Evolutionary conservation across 2,329 filamentous ascomycete species (phyloP).

Genomic region (Phialophora chinensis): DNA sequence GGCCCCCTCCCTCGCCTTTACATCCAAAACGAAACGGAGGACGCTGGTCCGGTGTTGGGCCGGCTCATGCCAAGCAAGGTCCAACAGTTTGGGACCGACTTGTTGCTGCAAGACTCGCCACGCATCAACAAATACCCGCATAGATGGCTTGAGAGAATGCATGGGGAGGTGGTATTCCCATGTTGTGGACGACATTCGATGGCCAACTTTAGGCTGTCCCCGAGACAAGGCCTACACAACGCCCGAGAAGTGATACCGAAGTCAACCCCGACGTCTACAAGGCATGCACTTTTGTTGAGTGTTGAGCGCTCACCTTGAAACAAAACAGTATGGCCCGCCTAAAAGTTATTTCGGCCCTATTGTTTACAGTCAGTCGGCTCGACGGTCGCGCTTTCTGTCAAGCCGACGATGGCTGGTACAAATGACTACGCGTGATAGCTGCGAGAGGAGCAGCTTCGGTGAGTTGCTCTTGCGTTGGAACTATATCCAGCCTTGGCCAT

Average conservation of each 20-base stretch:
- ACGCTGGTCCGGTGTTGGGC: not conserved
- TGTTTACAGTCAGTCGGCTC: not conserved
- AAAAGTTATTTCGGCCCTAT: not conserved
- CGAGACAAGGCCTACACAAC: not conserved
- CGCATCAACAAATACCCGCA: not conserved
- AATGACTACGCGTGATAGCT: not conserved
- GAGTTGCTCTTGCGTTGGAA: slow-evolving; percentile 1
- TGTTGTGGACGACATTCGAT: not conserved
- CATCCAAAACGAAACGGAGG: not conserved
- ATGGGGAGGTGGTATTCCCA: not conserved
- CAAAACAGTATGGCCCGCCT: not conserved
- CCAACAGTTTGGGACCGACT: not conserved
- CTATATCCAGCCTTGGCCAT: not conserved
- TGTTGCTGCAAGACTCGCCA: not conserved
- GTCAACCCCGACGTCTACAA: no score
- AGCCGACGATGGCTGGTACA: not conserved
- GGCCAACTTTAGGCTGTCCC: not conserved
- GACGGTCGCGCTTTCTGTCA: not conserved
- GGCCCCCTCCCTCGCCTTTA: no score
- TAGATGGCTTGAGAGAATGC: not conserved
- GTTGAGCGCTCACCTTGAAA: not conserved
- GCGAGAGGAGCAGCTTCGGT: no score
- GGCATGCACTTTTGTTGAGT: no score
- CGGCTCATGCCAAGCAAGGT: not conserved
- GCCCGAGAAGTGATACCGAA: not conserved